Evolutionary conservation across 83 land plant species (phyloP).

Genomic region (Picea abies): DNA sequence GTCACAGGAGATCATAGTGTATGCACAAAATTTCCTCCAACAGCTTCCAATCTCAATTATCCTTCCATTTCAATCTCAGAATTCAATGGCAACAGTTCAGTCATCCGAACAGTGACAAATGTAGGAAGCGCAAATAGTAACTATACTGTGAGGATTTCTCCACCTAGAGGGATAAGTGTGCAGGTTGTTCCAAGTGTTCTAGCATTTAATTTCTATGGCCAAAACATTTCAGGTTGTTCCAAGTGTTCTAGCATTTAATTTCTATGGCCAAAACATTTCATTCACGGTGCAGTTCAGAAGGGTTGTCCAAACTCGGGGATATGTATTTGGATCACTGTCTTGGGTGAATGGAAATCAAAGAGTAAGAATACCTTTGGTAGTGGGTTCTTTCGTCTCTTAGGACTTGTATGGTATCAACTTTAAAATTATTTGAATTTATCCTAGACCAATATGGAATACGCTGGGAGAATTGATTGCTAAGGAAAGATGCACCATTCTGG

Average conservation of each 20-base stretch:
- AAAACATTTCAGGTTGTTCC: constrained; percentile 48
- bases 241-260: constrained; percentile 34
- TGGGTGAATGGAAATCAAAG: constrained; percentile 39
- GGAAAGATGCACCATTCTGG: background rate
- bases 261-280: constrained; percentile 39
- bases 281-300: constrained; percentile 51
- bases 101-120: constrained; percentile 64
- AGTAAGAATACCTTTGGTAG: constrained; percentile 57
- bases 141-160: constrained; percentile 37
- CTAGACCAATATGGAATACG: background rate
- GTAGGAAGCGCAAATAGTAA: constrained; percentile 49
- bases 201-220: constrained; percentile 40
- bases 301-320: constrained; percentile 29
- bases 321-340: constrained; percentile 53
- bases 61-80: constrained; percentile 58
- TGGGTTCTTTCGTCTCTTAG: constrained; percentile 15
- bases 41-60: constrained; percentile 43
- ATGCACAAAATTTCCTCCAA: constrained; percentile 24
- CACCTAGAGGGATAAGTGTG: constrained; percentile 53
- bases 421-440: background rate
- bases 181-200: constrained; percentile 46
- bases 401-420: background rate
- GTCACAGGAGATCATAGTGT: constrained; percentile 55
- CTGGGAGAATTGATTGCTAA: background rate
- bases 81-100: constrained; percentile 32